Base-by-base conservation (phyloP, 208 protist species). In the Leishmania aethiopica region DNA sequence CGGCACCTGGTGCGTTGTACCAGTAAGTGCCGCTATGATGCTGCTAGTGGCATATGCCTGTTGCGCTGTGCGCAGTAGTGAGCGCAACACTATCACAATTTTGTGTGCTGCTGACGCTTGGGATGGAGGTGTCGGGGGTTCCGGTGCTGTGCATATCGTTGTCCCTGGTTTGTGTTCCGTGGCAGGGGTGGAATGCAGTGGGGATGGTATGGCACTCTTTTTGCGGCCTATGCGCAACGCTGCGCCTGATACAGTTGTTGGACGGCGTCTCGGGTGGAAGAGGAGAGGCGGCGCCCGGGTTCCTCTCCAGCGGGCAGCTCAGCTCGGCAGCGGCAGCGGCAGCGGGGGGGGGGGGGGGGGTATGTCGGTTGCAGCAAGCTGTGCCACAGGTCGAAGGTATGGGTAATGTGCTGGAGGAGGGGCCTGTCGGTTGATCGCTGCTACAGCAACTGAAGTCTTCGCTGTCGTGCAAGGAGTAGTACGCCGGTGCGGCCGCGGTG, bases 61-160 rank as follows among this genome's bases (percentile, higher is more conserved):
- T 80, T 90, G 72, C 84, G 84, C 37, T 92, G 89, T 79, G 89
- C 81, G 80, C 84, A 40, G 85, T 90, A n/a, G 77, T 90, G 3
- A 92, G 90, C 81, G 89, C 87, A 7, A 78, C 89, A 13, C 82
- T 89, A 1, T 89, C 83, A 11, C 15, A 76, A 57, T 89, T 90
- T 78, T 92, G 78, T 62, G 88, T 88, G 7, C 87, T 83, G 15
- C 86, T 92, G 25, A 87, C 87, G 49, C 81, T 92, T 55, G 86
- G 85, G 49, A 80, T 92, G 72, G 83, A 90, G 82, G 84, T 90
- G 74, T 80, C 89, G 0, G 87, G 83, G 19, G 83, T 84, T 53
- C 85, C 89, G 40, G 87, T 89, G 81, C 80, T 89, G 72, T 89
- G 87, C 77, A 85, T 89, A 69, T 90, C 85, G 19, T 80, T 90